Conservation (phyloP, 331 rosid species). For the Dryas integrifolia region DNA sequence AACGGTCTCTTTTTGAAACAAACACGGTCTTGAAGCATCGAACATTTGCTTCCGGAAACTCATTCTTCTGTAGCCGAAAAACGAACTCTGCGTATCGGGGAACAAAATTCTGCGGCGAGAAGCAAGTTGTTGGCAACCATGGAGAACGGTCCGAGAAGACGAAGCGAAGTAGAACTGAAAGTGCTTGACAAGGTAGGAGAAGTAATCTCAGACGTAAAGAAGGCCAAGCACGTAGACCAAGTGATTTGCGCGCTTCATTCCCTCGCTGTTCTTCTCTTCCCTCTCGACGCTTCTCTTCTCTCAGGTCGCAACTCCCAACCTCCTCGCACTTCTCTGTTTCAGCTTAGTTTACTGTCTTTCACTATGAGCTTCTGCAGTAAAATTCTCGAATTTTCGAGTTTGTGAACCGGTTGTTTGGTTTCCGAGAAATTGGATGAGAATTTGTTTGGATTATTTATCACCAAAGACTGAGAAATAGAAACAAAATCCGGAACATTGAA, state of each 20-base stretch:
- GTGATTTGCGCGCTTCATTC: constrained; percentile 71
- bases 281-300: constrained; percentile 57
- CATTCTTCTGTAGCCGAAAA: background rate
- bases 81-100: background rate
- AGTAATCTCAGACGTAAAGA: constrained; percentile 51
- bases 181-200: constrained; percentile 51
- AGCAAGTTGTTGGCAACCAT: background rate
- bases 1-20: background rate
- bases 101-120: background rate
- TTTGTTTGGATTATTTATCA: background rate
- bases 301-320: constrained; percentile 43
- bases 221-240: constrained; percentile 71
- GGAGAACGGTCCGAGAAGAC: constrained; percentile 30
- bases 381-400: background rate
- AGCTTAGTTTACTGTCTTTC: background rate
- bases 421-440: background rate
- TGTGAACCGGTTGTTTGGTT: constrained; percentile 3
- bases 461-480: background rate
- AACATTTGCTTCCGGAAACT: background rate
- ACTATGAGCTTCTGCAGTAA: background rate
- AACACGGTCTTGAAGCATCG: background rate
- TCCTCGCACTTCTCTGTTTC: background rate
- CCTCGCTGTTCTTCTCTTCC: constrained; percentile 64
- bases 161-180: constrained; percentile 46
- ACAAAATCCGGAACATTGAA: background rate